Conservation (phyloP, 257 asterid genomes). For the Primulina huaijiensis region DNA sequence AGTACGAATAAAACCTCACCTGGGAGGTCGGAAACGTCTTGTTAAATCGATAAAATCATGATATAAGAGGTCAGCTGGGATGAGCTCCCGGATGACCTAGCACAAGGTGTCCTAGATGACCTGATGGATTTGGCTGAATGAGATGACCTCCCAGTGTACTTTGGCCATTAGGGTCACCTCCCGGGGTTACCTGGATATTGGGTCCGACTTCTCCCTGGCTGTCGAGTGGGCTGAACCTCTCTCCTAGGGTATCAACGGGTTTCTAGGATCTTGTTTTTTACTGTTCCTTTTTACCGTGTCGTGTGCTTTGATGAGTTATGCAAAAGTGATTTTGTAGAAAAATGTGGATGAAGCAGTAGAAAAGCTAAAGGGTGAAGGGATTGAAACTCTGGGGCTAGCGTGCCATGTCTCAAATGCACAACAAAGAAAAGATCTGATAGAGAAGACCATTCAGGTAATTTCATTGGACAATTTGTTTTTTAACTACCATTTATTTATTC, state of each 20-base stretch:
- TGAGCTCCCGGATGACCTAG: too few species aligned
- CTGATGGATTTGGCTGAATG: too few species aligned
- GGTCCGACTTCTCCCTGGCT: too few species aligned
- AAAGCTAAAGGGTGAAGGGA: constrained; percentile 53
- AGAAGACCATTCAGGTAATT: constrained; percentile 64
- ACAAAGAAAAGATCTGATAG: constrained; percentile 73
- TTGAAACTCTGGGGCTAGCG: constrained; percentile 64
- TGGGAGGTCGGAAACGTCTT: too few species aligned
- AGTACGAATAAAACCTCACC: too few species aligned
- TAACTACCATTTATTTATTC: background rate
- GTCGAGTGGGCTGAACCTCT: too few species aligned
- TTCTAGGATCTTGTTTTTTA: background rate
- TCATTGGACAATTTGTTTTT: background rate
- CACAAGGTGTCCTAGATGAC: too few species aligned
- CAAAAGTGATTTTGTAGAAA: constrained; percentile 41
- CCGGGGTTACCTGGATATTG: too few species aligned
- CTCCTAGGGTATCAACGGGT: background rate
- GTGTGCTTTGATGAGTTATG: background rate
- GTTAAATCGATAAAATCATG: too few species aligned
- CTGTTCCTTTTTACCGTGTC: background rate
- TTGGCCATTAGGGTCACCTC: too few species aligned
- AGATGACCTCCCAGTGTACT: too few species aligned
- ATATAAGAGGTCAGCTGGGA: too few species aligned
- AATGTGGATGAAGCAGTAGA: constrained; percentile 86
- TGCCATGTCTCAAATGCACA: constrained; percentile 81